These are phyloP conservation scores for Neodidymelliopsis sp. DNA, from an alignment of 2,329 filamentous ascomycete genomes.

Conservation along the genomic window DNA sequence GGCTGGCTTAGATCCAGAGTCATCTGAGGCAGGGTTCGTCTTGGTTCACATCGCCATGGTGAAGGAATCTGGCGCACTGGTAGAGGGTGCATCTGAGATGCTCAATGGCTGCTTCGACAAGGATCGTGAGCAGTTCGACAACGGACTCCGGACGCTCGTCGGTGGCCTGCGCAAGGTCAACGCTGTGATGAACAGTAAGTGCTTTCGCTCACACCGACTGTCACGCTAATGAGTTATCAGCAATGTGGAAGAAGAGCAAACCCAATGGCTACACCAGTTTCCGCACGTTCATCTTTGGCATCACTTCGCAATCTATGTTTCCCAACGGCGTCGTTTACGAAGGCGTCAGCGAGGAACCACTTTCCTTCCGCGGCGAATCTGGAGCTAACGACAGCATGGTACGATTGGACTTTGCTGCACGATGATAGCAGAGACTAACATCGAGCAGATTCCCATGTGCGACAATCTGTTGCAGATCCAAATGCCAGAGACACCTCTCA, in stretches of 20 bases:
- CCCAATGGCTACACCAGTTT: conserved; percentile 86
- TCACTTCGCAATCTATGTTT: conserved; percentile 93
- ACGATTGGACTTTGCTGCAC: conserved; percentile 19
- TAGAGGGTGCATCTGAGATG: conserved; percentile 73
- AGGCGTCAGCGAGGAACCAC: conserved; percentile 76
- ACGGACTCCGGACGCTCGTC: conserved; percentile 59
- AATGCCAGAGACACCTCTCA: conserved; percentile 90
- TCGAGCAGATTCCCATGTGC: conserved; percentile 73
- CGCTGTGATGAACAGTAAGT: conserved; percentile 75
- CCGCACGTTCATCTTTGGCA: conserved; percentile 94
- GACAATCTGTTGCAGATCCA: conserved; percentile 86
- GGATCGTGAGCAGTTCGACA: conserved; percentile 68
- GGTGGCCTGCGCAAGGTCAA: conserved; percentile 74
- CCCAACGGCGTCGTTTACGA: conserved; percentile 90
- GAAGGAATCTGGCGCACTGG: conserved; percentile 78
- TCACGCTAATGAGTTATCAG: conserved; percentile 44
- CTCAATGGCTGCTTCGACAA: conserved; percentile 60
- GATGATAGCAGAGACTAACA: background rate
- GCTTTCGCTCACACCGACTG: background rate
- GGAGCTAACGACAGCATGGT: conserved; percentile 94
- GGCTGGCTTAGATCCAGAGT: conserved; percentile 82
- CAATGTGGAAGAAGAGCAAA: conserved; percentile 90
- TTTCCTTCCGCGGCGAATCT: conserved; percentile 88
- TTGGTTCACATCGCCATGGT: conserved; percentile 97
- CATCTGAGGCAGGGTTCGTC: conserved; percentile 95